Evolutionary conservation across 2,329 filamentous ascomycete genomes (phyloP).

Genomic region (Calonectria pseudoreteaudii): DNA sequence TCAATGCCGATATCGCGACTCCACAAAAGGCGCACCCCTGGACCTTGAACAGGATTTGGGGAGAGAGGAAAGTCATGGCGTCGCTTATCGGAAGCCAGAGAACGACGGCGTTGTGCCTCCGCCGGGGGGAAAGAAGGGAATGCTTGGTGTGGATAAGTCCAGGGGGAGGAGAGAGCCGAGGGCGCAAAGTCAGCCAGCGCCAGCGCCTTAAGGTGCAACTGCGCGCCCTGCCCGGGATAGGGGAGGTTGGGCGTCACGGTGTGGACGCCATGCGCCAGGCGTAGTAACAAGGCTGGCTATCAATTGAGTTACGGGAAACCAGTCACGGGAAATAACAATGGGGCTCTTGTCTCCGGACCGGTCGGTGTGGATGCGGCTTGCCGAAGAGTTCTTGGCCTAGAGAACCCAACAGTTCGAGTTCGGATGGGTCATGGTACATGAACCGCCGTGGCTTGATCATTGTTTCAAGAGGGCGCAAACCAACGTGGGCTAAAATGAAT

Average conservation of each 20-base stretch:
- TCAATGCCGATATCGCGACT: constrained; percentile 24
- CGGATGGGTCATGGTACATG: not conserved
- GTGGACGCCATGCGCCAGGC: not conserved
- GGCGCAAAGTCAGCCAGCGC: not conserved
- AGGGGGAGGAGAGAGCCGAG: not conserved
- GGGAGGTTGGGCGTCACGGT: constrained; percentile 3
- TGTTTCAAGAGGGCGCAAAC: not conserved
- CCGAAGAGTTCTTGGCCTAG: not conserved
- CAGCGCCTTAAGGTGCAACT: constrained; percentile 6
- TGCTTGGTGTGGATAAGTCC: not conserved
- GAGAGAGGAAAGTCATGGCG: not conserved
- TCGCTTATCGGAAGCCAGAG: constrained; percentile 4
- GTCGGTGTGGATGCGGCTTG: constrained; percentile 10
- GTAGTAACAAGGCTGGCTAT: not conserved
- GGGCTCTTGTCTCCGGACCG: not conserved
- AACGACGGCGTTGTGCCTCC: constrained; percentile 18
- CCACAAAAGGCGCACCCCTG: constrained; percentile 5
- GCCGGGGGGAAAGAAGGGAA: not conserved
- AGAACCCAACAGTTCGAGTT: constrained; percentile 8
- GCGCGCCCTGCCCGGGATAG: constrained; percentile 9
- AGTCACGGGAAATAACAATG: constrained; percentile 12
- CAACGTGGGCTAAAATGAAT: not conserved
- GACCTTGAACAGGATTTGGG: not conserved
- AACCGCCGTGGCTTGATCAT: not conserved
- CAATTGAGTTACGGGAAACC: constrained; percentile 1